Conservation (phyloP, 2,329 filamentous ascomycete genomes). For the Cladosporium sp. region DNA sequence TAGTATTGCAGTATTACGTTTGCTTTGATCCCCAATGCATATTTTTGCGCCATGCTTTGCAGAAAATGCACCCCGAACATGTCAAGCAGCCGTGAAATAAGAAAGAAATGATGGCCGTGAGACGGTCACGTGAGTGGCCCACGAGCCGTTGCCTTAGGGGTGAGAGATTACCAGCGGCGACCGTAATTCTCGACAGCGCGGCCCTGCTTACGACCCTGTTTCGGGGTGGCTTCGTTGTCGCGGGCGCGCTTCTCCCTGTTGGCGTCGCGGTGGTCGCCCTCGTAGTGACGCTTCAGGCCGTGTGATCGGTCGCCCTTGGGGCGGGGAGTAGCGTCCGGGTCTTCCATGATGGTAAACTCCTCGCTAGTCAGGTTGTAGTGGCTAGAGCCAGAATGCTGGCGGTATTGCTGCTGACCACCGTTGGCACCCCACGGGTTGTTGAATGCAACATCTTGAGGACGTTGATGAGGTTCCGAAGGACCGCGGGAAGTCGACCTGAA, state of each 20-base stretch:
- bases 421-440: conserved; percentile 14
- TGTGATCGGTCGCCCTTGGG: conserved; percentile 23
- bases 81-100: neutral
- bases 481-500: neutral
- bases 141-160: no score
- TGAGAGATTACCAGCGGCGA: conserved; percentile 5
- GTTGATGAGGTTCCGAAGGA: conserved; percentile 3
- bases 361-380: conserved; percentile 20
- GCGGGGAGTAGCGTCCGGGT: conserved; percentile 26
- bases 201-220: conserved; percentile 25
- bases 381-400: conserved; percentile 24
- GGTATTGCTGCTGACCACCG: conserved; percentile 25
- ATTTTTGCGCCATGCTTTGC: neutral
- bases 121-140: neutral
- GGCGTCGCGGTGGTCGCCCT: conserved; percentile 21
- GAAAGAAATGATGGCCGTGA: neutral
- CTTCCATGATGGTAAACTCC: conserved; percentile 26
- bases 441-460: neutral
- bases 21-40: neutral
- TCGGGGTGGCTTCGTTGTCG: conserved; percentile 28
- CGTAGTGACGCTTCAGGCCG: conserved; percentile 29
- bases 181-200: neutral
- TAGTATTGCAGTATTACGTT: neutral
- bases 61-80: neutral
- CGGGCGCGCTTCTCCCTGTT: conserved; percentile 19